A percentile compares a stretch with the other conserved stretches of the same genome.
phyloP scores from a whole-genome alignment of 139 green algal genomes.

The Micromonas pusilla region DNA sequence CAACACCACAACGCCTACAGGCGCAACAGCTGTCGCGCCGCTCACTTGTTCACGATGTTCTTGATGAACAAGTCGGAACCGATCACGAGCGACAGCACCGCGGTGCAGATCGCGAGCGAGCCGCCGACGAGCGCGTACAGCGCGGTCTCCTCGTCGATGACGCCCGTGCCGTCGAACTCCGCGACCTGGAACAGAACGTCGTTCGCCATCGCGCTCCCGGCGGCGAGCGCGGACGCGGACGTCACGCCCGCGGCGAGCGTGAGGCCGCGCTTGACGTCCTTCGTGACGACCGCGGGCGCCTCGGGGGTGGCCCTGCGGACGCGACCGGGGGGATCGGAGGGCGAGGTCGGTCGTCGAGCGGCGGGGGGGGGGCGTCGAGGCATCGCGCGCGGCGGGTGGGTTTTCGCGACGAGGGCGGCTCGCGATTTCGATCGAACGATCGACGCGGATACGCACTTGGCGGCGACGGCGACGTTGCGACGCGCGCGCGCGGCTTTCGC shows the following conservation, averaged over 20 bases:
- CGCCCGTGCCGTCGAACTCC: background rate
- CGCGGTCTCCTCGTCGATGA: background rate
- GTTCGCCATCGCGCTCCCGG: background rate
- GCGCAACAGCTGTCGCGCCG: background rate
- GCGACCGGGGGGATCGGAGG: too few species aligned
- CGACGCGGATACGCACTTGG: too few species aligned
- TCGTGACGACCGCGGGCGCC: background rate
- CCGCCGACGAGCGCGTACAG: background rate
- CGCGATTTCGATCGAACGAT: too few species aligned
- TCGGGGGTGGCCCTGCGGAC: background rate
- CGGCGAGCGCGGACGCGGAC: background rate
- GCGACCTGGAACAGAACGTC: background rate
- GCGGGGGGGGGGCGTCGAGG: too few species aligned
- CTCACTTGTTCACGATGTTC: conserved; percentile 1
- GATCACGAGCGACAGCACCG: background rate
- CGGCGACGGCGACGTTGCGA: too few species aligned
- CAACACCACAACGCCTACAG: background rate
- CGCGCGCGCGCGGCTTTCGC: too few species aligned
- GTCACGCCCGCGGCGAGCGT: background rate
- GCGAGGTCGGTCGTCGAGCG: too few species aligned
- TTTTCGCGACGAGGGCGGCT: too few species aligned
- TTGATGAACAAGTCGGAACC: background rate
- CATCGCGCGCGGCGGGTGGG: too few species aligned
- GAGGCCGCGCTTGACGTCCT: background rate
- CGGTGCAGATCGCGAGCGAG: background rate